phyloP scores from a whole-genome alignment of 768 basidiomycete species.

The Lentinus tigrinus region DNA sequence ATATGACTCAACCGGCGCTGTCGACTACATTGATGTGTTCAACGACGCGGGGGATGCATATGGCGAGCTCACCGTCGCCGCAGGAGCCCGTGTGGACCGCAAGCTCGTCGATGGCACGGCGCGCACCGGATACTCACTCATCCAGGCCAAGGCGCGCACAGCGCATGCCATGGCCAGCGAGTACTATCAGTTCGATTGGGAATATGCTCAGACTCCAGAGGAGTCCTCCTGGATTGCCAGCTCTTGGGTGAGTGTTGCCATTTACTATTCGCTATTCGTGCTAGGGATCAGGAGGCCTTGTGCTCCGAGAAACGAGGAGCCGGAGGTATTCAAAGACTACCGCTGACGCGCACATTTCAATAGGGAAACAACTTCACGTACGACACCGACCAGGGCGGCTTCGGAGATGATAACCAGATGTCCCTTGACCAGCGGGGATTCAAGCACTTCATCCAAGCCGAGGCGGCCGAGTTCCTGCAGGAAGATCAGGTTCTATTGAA shows the following conservation, averaged over 20 bases:
- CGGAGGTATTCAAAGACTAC: not conserved
- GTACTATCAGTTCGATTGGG: constrained; percentile 52
- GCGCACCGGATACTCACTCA: constrained; percentile 53
- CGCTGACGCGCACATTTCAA: constrained; percentile 13
- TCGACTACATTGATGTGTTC: constrained; percentile 47
- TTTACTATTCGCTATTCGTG: constrained; percentile 3
- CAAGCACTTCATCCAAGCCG: constrained; percentile 52
- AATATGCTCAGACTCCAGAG: constrained; percentile 60
- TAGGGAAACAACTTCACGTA: constrained; percentile 66
- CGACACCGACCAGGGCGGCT: constrained; percentile 31
- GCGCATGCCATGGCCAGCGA: constrained; percentile 52
- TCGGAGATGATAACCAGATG: constrained; percentile 53
- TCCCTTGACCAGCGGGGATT: constrained; percentile 64
- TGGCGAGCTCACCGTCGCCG: constrained; percentile 39
- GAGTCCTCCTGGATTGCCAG: constrained; percentile 62
- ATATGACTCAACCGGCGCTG: constrained; percentile 49
- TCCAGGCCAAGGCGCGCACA: constrained; percentile 46
- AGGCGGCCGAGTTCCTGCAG: constrained; percentile 56
- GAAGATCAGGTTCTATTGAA: constrained; percentile 47
- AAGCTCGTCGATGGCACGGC: constrained; percentile 55
- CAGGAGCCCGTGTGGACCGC: constrained; percentile 45
- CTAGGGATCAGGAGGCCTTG: constrained; percentile 21
- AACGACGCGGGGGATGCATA: constrained; percentile 40
- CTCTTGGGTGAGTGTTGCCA: constrained; percentile 47
- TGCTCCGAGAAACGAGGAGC: too few relatives aligned